Base-by-base conservation (phyloP, 2,329 filamentous ascomycete species). In the Colletotrichum sp. region DNA sequence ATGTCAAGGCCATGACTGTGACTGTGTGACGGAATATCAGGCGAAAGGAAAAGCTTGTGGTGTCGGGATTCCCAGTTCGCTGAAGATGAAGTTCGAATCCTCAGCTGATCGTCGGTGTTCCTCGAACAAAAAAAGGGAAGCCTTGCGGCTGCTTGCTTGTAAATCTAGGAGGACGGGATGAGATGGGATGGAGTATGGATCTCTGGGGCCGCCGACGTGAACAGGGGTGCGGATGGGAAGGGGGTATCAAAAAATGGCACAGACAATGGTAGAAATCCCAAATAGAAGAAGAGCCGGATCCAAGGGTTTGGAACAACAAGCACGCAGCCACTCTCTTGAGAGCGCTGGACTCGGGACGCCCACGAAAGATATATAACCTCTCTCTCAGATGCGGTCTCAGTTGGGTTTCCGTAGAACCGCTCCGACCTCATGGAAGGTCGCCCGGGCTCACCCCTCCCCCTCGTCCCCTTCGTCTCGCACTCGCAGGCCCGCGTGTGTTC, bases 1-100 rank as follows among this genome's bases (percentile, higher is more conserved):
- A 86, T 62, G 86, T 87, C 77, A 91, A 85, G 36, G 83, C 80
- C 84, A 85, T 85, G 79, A 26, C 8, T 59, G 43, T 38, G 74
- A 52, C 32, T 36, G 10, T 73, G 26, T 48, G 16, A 14, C 32
- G 34, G n/a, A 43, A 34, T 38, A 28, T 36, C 16, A n/a, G n/a
- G 55, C 34, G 52, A 48, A 48, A 32, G 28, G 10, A 16, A 48
- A 43, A 43, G 12, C 32, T 58, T 55, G 4, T 65, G 21, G 10
- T 61, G 34, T 30, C 18, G n/a, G 24, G 28, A 16, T 26, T 12
- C 48, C 14, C 58, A n/a, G 13, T 55, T 26, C 32, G 24, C 24
- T 32, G 10, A 43, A 48, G 55, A 24, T 32, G n/a, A 26, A 32
- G 32, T 38, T 34, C 34, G 10, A 36, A 43, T 62, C n/a, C 69